phyloP scores from a whole-genome alignment of 2,329 filamentous ascomycete species.

The Albophoma yamanashiensis region DNA sequence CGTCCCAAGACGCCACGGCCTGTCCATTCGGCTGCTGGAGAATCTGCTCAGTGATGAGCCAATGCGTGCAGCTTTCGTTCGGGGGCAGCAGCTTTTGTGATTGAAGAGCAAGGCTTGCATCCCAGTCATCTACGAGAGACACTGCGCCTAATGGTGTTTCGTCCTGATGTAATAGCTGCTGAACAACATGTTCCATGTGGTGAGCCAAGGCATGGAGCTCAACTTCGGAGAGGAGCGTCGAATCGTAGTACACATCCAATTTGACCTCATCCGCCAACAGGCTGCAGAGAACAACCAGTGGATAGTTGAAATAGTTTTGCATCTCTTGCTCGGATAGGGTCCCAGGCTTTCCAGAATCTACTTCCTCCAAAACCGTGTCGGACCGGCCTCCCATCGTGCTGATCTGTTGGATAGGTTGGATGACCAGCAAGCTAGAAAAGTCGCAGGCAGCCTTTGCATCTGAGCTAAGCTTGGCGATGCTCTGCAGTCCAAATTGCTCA shows the following conservation, averaged over 20 bases:
- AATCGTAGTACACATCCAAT: constrained; percentile 3
- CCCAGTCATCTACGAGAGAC: background rate
- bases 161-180: background rate
- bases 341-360: background rate
- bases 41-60: constrained; percentile 3
- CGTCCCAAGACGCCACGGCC: constrained; percentile 6
- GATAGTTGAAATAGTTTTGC: constrained; percentile 6
- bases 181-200: constrained; percentile 1
- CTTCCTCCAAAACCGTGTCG: constrained; percentile 9
- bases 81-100: background rate
- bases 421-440: background rate
- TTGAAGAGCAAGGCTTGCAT: background rate
- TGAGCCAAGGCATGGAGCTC: constrained; percentile 2
- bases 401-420: background rate
- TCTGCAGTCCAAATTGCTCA: background rate
- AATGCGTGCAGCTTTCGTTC: constrained; percentile 2
- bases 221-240: background rate
- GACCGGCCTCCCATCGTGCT: constrained; percentile 1
- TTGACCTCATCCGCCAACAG: background rate
- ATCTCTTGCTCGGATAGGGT: constrained; percentile 3
- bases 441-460: background rate
- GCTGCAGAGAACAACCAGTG: constrained; percentile 2
- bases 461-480: background rate
- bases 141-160: background rate
- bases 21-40: background rate